Percentiles rank a stretch among this genome's conserved stretches.
Conservation (phyloP, 768 basidiomycete species). For the Boletellus ananiceps region DNA sequence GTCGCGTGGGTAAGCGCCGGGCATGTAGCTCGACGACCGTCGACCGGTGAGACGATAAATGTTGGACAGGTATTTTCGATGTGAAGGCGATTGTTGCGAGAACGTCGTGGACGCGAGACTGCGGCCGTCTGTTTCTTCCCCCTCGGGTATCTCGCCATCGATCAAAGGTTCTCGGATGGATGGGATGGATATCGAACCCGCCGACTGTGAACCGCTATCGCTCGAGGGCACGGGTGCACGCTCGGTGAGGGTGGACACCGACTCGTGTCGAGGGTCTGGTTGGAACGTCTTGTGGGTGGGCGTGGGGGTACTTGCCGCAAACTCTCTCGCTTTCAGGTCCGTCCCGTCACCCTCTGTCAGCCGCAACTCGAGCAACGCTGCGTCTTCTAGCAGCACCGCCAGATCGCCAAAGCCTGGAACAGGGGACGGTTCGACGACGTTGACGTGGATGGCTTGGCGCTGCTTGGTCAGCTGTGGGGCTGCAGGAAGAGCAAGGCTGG, state of each 20-base stretch:
- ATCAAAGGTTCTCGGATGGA: constrained; percentile 27
- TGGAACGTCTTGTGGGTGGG: constrained; percentile 26
- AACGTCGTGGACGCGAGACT: constrained; percentile 37
- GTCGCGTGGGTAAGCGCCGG: constrained; percentile 45
- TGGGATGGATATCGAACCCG: constrained; percentile 28
- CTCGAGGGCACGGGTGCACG: constrained; percentile 10
- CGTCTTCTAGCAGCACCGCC: constrained; percentile 50
- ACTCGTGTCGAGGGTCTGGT: constrained; percentile 17
- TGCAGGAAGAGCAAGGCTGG: constrained; percentile 15
- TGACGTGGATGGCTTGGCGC: constrained; percentile 22
- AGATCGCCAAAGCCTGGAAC: constrained; percentile 53
- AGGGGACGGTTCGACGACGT: constrained; percentile 32
- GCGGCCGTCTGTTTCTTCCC: constrained; percentile 27
- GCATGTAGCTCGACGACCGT: constrained; percentile 37
- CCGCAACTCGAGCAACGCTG: constrained; percentile 52
- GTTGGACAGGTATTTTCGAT: constrained; percentile 43
- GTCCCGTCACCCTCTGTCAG: constrained; percentile 42
- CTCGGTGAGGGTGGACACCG: constrained; percentile 22
- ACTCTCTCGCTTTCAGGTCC: constrained; percentile 8
- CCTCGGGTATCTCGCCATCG: constrained; percentile 22
- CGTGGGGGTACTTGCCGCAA: constrained; percentile 11
- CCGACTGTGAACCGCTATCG: constrained; percentile 22
- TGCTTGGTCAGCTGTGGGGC: constrained; percentile 29
- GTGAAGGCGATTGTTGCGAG: constrained; percentile 49
- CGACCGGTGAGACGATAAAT: constrained; percentile 43